Base-by-base conservation (phyloP, 1,284 basidiomycete species). In the Thelephora terrestris region DNA sequence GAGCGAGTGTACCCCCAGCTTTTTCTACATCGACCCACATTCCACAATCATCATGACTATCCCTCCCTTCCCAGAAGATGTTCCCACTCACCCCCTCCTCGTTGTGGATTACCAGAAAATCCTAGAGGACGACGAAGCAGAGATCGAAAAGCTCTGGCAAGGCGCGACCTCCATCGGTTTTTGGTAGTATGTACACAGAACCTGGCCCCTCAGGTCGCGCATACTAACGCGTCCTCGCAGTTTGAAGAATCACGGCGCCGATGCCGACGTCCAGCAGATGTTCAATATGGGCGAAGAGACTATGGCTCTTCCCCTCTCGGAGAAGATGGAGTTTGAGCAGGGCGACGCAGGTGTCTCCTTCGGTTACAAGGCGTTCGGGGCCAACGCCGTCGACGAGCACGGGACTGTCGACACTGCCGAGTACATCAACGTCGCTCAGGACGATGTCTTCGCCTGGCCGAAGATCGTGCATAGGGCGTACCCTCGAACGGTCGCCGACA, bases 251-350 rank as follows among this genome's bases (percentile, higher is more conserved):
- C 64, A 67, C 47, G 65, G 64, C 6, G 59, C 56, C n/a, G 62
- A 66, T 18, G 56, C 48, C 10, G 59, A 61, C 25, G 63, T 58
- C 2, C 51, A 62, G 24, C 55, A 52, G 7, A 65, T 69, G 62
- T 66, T 67, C 46, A 61, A 59, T 1, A 58, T 68, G 57, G 67
- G 67, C 7, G 53, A 57, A 10, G 61, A 62, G 49, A 66, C 63
- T 0, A 64, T 69, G 55, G 42, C 46, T 0, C 57, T 68, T 0
- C 64, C 65, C 0, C 43, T 63, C 7, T 63, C 62, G 23, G 66
- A 68, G 48, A 65, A 68, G 47, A 56, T 66, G 57, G 56, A 60
- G 46, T 68, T 57, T 50, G 65, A 67, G 48, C 66, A 66, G 45
- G 67, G 65, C 27, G 62, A 69, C 50, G 49, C 52, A 2, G 67